Evolutionary conservation across 495 filamentous ascomycete genomes (phyloP).

Genomic region (Neurospora sp.): DNA sequence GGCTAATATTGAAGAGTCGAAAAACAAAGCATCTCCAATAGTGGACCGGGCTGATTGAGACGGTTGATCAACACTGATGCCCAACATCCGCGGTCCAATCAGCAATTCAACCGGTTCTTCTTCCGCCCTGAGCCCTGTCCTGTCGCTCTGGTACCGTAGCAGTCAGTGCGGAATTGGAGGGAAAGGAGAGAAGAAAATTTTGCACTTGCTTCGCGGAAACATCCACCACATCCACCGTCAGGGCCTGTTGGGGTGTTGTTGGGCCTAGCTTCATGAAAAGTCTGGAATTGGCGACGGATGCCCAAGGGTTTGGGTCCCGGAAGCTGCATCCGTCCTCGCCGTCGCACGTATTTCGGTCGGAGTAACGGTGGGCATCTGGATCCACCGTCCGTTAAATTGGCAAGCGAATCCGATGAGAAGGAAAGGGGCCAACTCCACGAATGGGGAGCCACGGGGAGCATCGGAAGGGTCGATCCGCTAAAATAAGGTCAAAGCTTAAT

Average conservation of each 20-base stretch:
- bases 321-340: not conserved
- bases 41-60: not conserved
- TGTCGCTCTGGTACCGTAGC: not conserved
- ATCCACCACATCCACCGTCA: not conserved
- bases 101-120: not conserved
- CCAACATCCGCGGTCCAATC: not conserved
- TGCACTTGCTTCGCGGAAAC: not conserved
- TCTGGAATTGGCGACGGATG: not conserved
- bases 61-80: not conserved
- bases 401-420: not conserved
- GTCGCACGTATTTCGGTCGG: not conserved
- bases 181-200: not conserved
- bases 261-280: not conserved
- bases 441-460: not conserved
- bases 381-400: not conserved
- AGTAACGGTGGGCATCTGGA: not conserved
- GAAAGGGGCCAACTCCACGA: not conserved
- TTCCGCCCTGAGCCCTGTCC: not conserved
- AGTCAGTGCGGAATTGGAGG: not conserved
- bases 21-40: not conserved
- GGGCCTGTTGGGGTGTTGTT: not conserved
- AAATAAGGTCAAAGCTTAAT: not conserved
- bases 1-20: not conserved
- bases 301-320: not conserved
- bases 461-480: not conserved